Base-by-base conservation (phyloP, 1,284 basidiomycete genomes). In the Trametes hirsuta region DNA sequence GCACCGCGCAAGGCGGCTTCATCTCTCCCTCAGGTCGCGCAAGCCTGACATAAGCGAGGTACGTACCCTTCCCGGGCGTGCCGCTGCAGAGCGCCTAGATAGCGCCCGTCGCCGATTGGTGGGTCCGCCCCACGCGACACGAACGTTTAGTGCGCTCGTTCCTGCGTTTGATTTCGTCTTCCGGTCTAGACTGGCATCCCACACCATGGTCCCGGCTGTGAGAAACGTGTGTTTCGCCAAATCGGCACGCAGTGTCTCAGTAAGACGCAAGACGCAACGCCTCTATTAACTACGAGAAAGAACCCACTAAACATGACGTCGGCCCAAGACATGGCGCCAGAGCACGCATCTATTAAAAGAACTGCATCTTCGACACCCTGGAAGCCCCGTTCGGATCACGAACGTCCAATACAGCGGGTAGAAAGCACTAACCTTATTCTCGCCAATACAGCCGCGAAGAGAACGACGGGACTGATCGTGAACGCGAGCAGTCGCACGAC, bases 401-500 rank as follows among this genome's bases (percentile, higher is more conserved):
- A 30, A 48, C 30, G n/a, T 2, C 4, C 14, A 18, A 2, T 42
- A 30, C 3, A 25, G 30, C 30, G 8, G 30, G 30, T 3, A 36
- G 24, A 15, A 24, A 22, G 37, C 8, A 57, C 73, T 42, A 53
- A 70, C 67, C 72, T 69, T 10, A 73, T 47, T 36, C 73, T 66
- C 9, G 62, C 61, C 30, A 69, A 57, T 6, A 74, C 59, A 6
- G 69, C 68, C 1, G 51, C 62, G 4, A 71, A 18, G 53, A 73
- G 55, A 4, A 66, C 66, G 21, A 71, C 42, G 8, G 87, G 87
- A 8, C 82, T 81, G 12, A 88, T 55, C 0, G 77, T 79, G 67
- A 81, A 91, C 6, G 80, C 81, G 6, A 87, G 30, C 6, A 85
- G 62, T 15, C 82, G 80, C 40, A 84, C 69, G 39, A 75, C 56